These are phyloP conservation scores for Chalara sp. DNA, from an alignment of 2,329 filamentous ascomycete species.

Conservation along the genomic window DNA sequence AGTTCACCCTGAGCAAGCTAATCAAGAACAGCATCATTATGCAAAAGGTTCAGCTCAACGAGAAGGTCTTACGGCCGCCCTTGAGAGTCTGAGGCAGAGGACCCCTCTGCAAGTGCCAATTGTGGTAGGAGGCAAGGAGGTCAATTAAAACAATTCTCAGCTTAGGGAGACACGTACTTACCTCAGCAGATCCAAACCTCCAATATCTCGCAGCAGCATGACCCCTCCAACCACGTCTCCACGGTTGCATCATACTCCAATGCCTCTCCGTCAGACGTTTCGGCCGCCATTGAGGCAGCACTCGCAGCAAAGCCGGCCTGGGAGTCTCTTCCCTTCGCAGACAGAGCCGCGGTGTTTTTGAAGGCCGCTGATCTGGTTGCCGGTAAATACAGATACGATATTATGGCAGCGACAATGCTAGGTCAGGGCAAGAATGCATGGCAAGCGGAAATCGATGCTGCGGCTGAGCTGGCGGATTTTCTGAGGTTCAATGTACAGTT, in stretches of 20 bases:
- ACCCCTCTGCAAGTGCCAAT: conserved; percentile 74
- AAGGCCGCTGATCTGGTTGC: conserved; percentile 89
- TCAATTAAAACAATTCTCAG: conserved; percentile 29
- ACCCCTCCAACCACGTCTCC: conserved; percentile 74
- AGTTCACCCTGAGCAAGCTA: neutral
- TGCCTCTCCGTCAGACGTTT: conserved; percentile 70
- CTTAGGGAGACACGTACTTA: no score
- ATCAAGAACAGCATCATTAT: conserved; percentile 72
- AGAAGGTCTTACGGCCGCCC: conserved; percentile 65
- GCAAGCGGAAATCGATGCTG: conserved; percentile 96
- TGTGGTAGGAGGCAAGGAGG: conserved; percentile 75
- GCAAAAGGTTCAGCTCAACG: conserved; percentile 75
- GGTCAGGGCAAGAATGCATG: conserved; percentile 97
- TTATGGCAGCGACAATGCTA: conserved; percentile 93
- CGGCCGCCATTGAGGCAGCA: conserved; percentile 29
- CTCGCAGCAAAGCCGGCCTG: conserved; percentile 63
- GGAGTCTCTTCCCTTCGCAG: conserved; percentile 81
- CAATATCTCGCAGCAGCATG: conserved; percentile 62
- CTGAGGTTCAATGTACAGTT: conserved; percentile 91
- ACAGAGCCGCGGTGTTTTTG: conserved; percentile 87
- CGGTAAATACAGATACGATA: conserved; percentile 89
- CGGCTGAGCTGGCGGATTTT: conserved; percentile 88
- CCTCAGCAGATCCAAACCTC: conserved; percentile 57
- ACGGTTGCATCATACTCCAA: conserved; percentile 79
- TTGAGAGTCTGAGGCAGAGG: conserved; percentile 62